Evolutionary conservation across 108 stramenopile species (phyloP), one percentile per base, ranked within the genome.

Genomic region (Fragilaria radians): DNA sequence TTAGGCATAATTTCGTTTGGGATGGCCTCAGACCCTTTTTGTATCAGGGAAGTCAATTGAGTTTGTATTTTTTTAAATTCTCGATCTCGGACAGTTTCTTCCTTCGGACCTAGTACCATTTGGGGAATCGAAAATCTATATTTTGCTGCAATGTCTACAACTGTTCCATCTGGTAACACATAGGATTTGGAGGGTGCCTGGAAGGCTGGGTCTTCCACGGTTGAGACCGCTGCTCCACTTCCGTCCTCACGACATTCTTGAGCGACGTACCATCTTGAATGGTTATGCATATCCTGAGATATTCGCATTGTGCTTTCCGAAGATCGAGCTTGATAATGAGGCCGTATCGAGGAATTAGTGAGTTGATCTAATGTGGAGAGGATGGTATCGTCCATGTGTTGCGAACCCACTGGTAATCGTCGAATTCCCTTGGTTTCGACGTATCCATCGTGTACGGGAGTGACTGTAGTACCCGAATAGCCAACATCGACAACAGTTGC

Each of bases 381-480:
- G 1, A 81, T 56, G 4, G 71, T 28, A 57, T 87, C 69, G 46
- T 89, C 87, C 84, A 93, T 84, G 23, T 59, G 47, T 53, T 29
- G 27, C 1, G 74, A 70, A 19, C 73, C 91, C 48, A 72, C 74
- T 59, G 67, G 88, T 52, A 71, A 69, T 17, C 81, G 67, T 3
- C 68, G 70, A 27, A 93, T 80, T 0, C 83, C 88, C 49, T 79
- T 78, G 30, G 58, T 61, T 61, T 93, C 91, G 45, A 87, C 91
- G 53, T 83, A 94, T 21, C 93, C 93, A 18, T 94, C 93, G 63
- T 73, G 77, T 4, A 94, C 93, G 3, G 89, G 89, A 18, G 88
- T 77, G 24, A 94, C 89, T 11, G 79, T 81, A 1, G 89, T 89
- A 22, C 82, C 71, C 21, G 56, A 59, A 59, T 89, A 77, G 25